Conservation (phyloP, 495 filamentous ascomycete genomes). For the Lentithecium fluviatile region DNA sequence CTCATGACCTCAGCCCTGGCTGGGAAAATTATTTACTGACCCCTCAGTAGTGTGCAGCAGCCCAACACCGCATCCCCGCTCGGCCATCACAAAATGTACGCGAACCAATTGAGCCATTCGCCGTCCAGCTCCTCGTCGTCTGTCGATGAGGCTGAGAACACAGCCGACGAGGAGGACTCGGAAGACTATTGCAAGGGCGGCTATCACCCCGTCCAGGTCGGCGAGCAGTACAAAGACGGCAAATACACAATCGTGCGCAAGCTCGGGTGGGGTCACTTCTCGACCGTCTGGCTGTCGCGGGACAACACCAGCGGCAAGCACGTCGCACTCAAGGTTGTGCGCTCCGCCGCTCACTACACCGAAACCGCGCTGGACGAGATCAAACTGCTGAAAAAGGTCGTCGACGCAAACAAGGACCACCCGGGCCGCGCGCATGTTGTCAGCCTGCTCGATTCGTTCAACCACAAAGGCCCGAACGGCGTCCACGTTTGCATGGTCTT, state of each 20-base stretch:
- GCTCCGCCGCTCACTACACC: slow-evolving; percentile 96
- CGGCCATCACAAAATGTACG: slow-evolving; percentile 51
- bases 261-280: slow-evolving; percentile 98
- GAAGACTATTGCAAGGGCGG: slow-evolving; percentile 99
- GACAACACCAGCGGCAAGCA: slow-evolving; percentile 91
- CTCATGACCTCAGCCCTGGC: background rate
- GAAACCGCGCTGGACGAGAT: slow-evolving; percentile 99
- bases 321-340: slow-evolving; percentile 95
- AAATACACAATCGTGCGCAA: slow-evolving; percentile 96
- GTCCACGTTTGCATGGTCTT: slow-evolving; percentile 99
- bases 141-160: slow-evolving; percentile 79
- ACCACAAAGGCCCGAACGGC: slow-evolving; percentile 95
- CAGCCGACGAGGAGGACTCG: slow-evolving; percentile 96
- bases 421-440: slow-evolving; percentile 93
- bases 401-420: slow-evolving; percentile 79
- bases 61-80: slow-evolving; percentile 47
- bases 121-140: slow-evolving; percentile 75
- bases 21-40: slow-evolving; percentile 2
- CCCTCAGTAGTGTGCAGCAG: slow-evolving; percentile 37
- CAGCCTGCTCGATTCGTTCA: slow-evolving; percentile 92
- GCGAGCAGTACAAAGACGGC: slow-evolving; percentile 96
- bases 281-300: slow-evolving; percentile 93
- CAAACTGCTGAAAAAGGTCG: slow-evolving; percentile 94
- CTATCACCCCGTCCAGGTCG: slow-evolving; percentile 90
- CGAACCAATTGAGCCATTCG: slow-evolving; percentile 63